Evolutionary conservation across 352 stramenopile genomes (phyloP).

Genomic region (Globisporangium echinulatum): DNA sequence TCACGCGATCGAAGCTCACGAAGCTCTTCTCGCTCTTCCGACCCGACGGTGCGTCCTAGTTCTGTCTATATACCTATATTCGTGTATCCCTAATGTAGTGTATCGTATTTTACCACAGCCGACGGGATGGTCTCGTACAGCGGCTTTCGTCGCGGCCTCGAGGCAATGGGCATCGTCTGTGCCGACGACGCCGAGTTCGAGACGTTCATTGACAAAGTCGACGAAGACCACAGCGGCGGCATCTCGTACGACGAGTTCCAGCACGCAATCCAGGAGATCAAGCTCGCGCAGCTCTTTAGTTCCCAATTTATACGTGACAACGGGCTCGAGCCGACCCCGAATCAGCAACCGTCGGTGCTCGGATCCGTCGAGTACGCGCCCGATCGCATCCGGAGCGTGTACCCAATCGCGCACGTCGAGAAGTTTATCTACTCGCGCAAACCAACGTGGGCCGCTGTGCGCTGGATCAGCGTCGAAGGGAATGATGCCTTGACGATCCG

Average conservation of each 20-base stretch:
- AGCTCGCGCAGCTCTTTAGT: slow-evolving; percentile 81
- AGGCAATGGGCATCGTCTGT: slow-evolving; percentile 72
- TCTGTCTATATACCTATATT: neutral
- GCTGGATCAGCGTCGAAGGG: slow-evolving; percentile 80
- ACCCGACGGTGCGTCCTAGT: slow-evolving; percentile 34
- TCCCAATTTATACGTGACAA: slow-evolving; percentile 42
- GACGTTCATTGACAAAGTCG: slow-evolving; percentile 67
- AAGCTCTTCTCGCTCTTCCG: slow-evolving; percentile 66
- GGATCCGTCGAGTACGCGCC: slow-evolving; percentile 78
- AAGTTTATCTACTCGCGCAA: slow-evolving; percentile 83
- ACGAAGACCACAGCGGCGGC: slow-evolving; percentile 74
- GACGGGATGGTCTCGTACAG: slow-evolving; percentile 70
- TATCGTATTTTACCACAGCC: neutral
- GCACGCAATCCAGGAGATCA: slow-evolving; percentile 85
- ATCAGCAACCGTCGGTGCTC: slow-evolving; percentile 17
- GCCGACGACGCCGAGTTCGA: slow-evolving; percentile 57
- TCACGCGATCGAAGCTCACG: slow-evolving; percentile 63
- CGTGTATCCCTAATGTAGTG: neutral
- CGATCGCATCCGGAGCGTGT: slow-evolving; percentile 66
- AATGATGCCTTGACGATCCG: slow-evolving; percentile 58
- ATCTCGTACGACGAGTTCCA: slow-evolving; percentile 86
- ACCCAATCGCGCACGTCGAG: slow-evolving; percentile 59
- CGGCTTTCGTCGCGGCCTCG: slow-evolving; percentile 58
- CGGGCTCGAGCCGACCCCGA: slow-evolving; percentile 13
- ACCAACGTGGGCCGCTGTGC: slow-evolving; percentile 63